A percentile compares a stretch with the other conserved stretches of the same genome.
phyloP scores from a whole-genome alignment of 2,329 filamentous ascomycete genomes.

The Graphiopsis chlorocephala region DNA sequence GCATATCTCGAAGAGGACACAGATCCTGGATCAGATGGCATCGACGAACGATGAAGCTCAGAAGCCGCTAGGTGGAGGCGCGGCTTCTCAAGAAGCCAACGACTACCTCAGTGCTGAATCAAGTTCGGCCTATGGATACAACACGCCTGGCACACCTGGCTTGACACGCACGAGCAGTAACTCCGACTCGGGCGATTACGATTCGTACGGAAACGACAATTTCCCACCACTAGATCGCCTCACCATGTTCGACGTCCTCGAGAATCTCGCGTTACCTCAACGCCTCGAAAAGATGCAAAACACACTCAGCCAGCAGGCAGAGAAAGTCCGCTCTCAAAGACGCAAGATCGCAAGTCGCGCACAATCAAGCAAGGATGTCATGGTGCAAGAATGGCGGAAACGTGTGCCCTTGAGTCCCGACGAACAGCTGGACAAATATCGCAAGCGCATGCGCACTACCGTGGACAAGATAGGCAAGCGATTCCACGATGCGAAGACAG shows the following conservation, averaged over 20 bases:
- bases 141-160: constrained; percentile 44
- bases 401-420: constrained; percentile 76
- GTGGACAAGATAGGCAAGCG: constrained; percentile 82
- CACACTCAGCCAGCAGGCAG: constrained; percentile 75
- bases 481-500: constrained; percentile 87
- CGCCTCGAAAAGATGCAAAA: constrained; percentile 88
- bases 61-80: constrained; percentile 20
- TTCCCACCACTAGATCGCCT: constrained; percentile 87
- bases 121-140: constrained; percentile 37
- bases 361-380: constrained; percentile 76
- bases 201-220: constrained; percentile 77
- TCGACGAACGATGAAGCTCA: constrained; percentile 29
- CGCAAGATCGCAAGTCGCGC: constrained; percentile 75
- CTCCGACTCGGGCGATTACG: constrained; percentile 69
- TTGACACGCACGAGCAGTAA: constrained; percentile 77
- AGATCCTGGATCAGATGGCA: constrained; percentile 30
- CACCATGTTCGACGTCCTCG: constrained; percentile 87
- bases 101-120: constrained; percentile 37
- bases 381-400: constrained; percentile 89
- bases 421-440: constrained; percentile 88
- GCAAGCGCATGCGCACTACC: constrained; percentile 77
- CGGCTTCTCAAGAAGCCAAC: constrained; percentile 18
- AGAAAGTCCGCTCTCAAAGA: constrained; percentile 79
- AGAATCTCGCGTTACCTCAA: constrained; percentile 85
- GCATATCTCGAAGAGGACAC: neutral